A percentile compares a stretch with the other conserved stretches of the same genome.
Evolutionary conservation across 2,329 filamentous ascomycete genomes (phyloP).

Genomic region (Neophaeococcomyces mojaviensis): DNA sequence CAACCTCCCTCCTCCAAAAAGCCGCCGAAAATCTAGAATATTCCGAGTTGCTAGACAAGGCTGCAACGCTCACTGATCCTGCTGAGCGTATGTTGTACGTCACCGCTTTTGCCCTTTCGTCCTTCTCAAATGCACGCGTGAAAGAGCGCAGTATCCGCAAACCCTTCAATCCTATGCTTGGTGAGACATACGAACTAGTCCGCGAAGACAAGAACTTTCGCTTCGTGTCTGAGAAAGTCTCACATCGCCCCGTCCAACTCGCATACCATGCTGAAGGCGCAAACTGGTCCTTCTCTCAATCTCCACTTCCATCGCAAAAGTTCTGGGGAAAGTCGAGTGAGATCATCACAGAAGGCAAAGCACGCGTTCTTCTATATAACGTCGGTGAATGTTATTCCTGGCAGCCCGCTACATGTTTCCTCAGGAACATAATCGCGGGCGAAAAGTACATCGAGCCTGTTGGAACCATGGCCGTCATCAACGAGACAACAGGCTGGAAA

Average conservation of each 20-base stretch:
- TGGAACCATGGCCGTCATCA: constrained; percentile 75
- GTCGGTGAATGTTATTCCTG: constrained; percentile 80
- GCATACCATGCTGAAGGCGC: constrained; percentile 87
- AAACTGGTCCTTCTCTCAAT: constrained; percentile 80
- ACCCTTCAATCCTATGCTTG: constrained; percentile 93
- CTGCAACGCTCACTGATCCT: constrained; percentile 48
- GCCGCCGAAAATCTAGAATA: constrained; percentile 90
- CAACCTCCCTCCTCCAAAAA: constrained; percentile 77
- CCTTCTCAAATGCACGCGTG: constrained; percentile 71
- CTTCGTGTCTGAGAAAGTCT: constrained; percentile 91
- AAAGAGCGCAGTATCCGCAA: constrained; percentile 91
- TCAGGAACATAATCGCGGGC: constrained; percentile 93
- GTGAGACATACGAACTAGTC: constrained; percentile 90
- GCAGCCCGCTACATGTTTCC: constrained; percentile 78
- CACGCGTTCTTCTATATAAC: constrained; percentile 67
- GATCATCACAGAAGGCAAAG: constrained; percentile 83
- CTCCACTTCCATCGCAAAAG: constrained; percentile 82
- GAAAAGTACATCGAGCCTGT: constrained; percentile 98
- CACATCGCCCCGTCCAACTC: constrained; percentile 82
- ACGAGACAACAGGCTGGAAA: constrained; percentile 76
- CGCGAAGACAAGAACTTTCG: constrained; percentile 81
- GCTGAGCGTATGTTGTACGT: constrained; percentile 75
- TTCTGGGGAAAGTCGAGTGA: constrained; percentile 98
- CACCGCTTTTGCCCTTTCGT: constrained; percentile 81
- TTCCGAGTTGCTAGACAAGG: constrained; percentile 70